Evolutionary conservation across 495 filamentous ascomycete species (phyloP).

Genomic region (Penicillium paradoxum): DNA sequence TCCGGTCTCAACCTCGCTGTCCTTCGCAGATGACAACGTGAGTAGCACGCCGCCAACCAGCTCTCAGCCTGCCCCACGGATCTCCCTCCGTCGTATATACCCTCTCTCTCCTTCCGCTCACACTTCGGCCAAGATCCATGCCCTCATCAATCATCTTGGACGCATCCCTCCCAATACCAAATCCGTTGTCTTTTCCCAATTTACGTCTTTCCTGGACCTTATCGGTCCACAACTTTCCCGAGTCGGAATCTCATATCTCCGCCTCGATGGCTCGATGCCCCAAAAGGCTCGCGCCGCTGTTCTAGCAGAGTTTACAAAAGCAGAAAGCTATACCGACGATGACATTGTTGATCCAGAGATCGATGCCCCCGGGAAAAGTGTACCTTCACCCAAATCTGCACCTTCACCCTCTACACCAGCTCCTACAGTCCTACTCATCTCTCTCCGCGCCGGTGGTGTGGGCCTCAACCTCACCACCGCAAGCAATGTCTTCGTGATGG

Average conservation of each 20-base stretch:
- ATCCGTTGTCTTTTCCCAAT: conserved; percentile 92
- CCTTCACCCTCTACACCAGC: conserved; percentile 18
- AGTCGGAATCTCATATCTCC: conserved; percentile 70
- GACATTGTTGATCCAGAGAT: conserved; percentile 33
- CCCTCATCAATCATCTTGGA: conserved; percentile 70
- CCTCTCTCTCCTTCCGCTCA: conserved; percentile 55
- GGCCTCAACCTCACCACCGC: conserved; percentile 89
- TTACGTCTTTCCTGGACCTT: conserved; percentile 91
- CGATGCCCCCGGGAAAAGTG: conserved; percentile 1
- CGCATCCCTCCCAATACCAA: conserved; percentile 68
- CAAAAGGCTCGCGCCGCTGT: conserved; percentile 79
- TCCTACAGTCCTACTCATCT: conserved; percentile 65
- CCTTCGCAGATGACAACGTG: conserved; percentile 29
- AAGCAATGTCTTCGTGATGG: conserved; percentile 93
- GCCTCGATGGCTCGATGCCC: conserved; percentile 85
- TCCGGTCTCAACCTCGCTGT: conserved; percentile 24
- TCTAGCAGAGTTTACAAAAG: conserved; percentile 60
- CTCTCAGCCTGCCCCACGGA: conserved; percentile 49
- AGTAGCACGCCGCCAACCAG: conserved; percentile 27
- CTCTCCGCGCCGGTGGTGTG: conserved; percentile 85
- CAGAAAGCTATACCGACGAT: conserved; percentile 33
- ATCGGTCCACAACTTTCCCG: conserved; percentile 71
- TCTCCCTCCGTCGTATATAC: conserved; percentile 76
- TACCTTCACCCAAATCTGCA: conserved; percentile 21
- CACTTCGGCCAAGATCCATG: conserved; percentile 77